Evolutionary conservation across 139 green algal genomes (phyloP), one percentile per base, ranked within the genome.

Genomic region (Picochlorum sp.): DNA sequence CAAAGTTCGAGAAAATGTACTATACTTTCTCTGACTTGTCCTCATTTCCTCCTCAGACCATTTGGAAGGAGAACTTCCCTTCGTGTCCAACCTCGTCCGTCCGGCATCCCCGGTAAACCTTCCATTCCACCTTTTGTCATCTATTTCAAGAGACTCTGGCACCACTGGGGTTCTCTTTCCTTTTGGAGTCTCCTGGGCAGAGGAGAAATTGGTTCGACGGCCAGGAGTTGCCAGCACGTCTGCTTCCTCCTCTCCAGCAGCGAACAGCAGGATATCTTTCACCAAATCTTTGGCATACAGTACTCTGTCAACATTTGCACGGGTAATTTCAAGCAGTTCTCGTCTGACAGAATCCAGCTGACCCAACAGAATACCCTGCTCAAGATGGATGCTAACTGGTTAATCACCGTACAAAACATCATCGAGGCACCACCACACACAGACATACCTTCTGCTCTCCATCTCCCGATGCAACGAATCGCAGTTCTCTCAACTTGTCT

Each of bases 401-500:
- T 0, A 56, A 13, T 18, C n/a, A 26, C 34, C 34, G 6, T 41
- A 41, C 34, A 41, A 9, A 41, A 41, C 34, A 11, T 41, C 8
- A 41, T 41, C 8, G 8, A 41, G 34, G 34, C 34, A 41, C 7
- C 34, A 41, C 8, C 5, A 13, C 5, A 41, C 34, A 41, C 34
- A 41, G 8, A 41, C 47, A 10, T 16, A 32, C 77, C 69, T 76
- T 81, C 30, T 84, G 71, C 3, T 84, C 78, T 28, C 54, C 26
- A 24, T 73, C 49, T 0, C 30, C 11, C 2, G 63, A 30, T 34
- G 72, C 68, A 18, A 75, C 23, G 14, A 69, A 57, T 3, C 69
- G 58, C 21, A 71, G 75, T 58, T 85, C 78, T 4, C 78, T 58
- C 56, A 85, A 65, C 57, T 85, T 85, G 61, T 84, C 78, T 59